These are phyloP conservation scores for Solanum chmielewskii DNA, from an alignment of 257 asterid species.

Conservation along the genomic window DNA sequence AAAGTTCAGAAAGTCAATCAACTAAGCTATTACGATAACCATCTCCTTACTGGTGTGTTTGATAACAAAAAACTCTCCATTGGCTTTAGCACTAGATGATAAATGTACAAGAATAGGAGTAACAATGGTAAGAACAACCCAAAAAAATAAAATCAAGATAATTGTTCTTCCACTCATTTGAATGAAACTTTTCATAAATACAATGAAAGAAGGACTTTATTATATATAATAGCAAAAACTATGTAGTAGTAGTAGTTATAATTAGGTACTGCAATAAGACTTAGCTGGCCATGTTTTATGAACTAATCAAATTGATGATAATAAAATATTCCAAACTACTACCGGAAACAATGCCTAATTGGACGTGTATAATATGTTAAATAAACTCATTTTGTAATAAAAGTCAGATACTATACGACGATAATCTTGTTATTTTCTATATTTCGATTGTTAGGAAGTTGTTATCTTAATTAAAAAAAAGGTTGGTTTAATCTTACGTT, in stretches of 20 bases:
- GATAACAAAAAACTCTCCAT: constrained; percentile 5
- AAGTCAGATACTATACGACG: constrained; percentile 15
- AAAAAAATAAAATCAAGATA: constrained; percentile 45
- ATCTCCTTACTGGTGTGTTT: constrained; percentile 9
- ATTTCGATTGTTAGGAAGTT: constrained; percentile 35
- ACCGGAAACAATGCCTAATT: background rate
- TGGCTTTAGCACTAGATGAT: constrained; percentile 50
- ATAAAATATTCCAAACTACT: constrained; percentile 4
- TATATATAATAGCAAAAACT: background rate
- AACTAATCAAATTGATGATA: constrained; percentile 3
- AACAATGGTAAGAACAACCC: constrained; percentile 66
- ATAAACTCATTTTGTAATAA: background rate
- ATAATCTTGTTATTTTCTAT: constrained; percentile 2
- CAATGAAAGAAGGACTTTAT: constrained; percentile 4
- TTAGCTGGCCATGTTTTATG: constrained; percentile 52
- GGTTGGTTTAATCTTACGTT: background rate
- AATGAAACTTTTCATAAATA: constrained; percentile 2
- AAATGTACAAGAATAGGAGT: constrained; percentile 59
- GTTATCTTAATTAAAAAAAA: constrained; percentile 21
- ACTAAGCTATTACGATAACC: background rate
- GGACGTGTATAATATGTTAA: background rate
- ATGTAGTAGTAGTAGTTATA: background rate
- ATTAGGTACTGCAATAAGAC: background rate
- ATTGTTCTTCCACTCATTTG: constrained; percentile 60
- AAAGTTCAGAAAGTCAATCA: background rate